Conservation (phyloP, 2,329 filamentous ascomycete species). For the Sporothrix protearum region DNA sequence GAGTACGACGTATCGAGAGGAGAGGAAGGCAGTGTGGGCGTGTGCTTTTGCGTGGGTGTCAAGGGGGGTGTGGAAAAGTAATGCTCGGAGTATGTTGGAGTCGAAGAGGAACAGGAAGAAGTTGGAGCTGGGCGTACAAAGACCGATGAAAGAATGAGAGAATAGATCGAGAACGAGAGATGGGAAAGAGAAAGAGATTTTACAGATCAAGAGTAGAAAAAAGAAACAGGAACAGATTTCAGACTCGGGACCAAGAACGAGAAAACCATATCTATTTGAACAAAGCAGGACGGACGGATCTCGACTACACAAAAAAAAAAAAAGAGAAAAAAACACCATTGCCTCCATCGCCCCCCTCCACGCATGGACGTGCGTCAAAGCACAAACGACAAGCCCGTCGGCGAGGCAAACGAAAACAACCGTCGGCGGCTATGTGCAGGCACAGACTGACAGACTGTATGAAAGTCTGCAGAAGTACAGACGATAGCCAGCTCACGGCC, state of each 20-base stretch:
- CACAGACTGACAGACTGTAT: neutral
- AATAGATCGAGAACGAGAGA: neutral
- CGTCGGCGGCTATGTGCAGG: slow-evolving; percentile 5
- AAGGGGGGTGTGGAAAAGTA: neutral
- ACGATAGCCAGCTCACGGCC: neutral
- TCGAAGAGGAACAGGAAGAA: neutral
- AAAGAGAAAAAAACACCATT: slow-evolving; percentile 10
- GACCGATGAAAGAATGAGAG: slow-evolving; percentile 1
- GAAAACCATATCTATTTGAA: slow-evolving; percentile 7
- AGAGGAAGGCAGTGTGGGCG: neutral
- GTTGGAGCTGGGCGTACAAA: neutral
- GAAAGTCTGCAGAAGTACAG: neutral
- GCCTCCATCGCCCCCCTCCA: neutral
- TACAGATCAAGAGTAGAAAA: neutral
- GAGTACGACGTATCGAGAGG: neutral
- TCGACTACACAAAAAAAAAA: too few relatives aligned
- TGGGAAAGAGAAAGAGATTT: neutral
- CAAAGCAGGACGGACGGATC: neutral
- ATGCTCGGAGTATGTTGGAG: neutral
- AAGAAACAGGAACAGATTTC: neutral
- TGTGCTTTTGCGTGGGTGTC: neutral
- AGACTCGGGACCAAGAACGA: neutral
- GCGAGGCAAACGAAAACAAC: neutral
- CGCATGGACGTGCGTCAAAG: slow-evolving; percentile 3
- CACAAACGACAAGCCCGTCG: slow-evolving; percentile 7